phyloP scores from a whole-genome alignment of 2,329 filamentous ascomycete species.

The Penicillium sp. region DNA sequence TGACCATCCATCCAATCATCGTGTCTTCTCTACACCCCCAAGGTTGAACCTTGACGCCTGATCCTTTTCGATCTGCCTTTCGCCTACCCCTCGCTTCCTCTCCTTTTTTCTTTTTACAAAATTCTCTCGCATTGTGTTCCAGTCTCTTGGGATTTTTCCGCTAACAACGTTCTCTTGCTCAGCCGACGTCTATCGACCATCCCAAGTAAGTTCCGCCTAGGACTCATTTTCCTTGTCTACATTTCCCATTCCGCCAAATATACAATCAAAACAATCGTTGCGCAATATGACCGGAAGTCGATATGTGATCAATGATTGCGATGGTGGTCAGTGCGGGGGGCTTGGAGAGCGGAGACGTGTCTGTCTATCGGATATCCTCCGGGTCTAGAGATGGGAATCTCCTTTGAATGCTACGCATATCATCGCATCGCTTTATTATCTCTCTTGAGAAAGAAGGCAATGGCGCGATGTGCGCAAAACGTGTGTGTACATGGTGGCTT shows the following conservation, averaged over 20 bases:
- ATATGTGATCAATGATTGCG: conserved; percentile 11
- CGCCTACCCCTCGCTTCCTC: conserved; percentile 8
- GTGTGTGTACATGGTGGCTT: neutral
- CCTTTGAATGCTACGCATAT: neutral
- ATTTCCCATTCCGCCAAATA: conserved; percentile 4
- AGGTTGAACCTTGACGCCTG: conserved; percentile 21
- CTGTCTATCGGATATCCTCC: conserved; percentile 8
- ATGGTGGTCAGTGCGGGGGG: conserved; percentile 26
- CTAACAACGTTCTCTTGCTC: conserved; percentile 16
- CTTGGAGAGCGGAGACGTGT: conserved; percentile 14
- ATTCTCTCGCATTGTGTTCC: conserved; percentile 10
- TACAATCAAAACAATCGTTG: neutral
- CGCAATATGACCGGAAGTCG: neutral
- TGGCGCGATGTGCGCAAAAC: conserved; percentile 1
- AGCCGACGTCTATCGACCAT: conserved; percentile 49
- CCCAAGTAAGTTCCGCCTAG: conserved; percentile 42
- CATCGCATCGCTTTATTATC: neutral
- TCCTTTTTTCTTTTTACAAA: conserved; percentile 8
- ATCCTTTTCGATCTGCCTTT: conserved; percentile 9
- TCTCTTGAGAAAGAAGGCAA: neutral
- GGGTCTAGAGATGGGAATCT: conserved; percentile 1
- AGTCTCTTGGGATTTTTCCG: conserved; percentile 6
- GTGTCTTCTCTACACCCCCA: conserved; percentile 12
- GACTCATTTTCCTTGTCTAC: conserved; percentile 7
- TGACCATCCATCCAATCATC: conserved; percentile 20